Base-by-base conservation (phyloP, 23 red algal species). In the Rhodosorus marinus region DNA sequence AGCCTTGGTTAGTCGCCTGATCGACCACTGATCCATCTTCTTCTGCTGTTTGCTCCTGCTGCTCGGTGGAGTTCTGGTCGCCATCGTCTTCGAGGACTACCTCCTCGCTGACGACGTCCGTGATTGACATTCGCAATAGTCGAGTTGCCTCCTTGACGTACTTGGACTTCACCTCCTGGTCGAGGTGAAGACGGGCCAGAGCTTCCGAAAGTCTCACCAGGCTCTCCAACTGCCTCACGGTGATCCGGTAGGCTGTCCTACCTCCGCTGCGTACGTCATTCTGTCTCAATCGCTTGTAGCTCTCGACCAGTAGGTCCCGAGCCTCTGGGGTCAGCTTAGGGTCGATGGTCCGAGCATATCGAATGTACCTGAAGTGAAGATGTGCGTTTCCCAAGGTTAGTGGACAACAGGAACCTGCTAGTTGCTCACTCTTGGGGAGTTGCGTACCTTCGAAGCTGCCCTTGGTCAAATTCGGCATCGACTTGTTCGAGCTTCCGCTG, bases 191-290 rank as follows among this genome's bases (percentile, higher is more conserved):
- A 8, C 90, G 78, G 14, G 90, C 90, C 6, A 98, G 71, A 2
- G 90, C 90, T 48, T 98, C 90, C 25, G 90, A 98, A 26, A 98
- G 62, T 7, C 90, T 79, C 41, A 98, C 86, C 6, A 98, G 66
- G 40, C 66, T 75, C 64, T 98, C 90, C 31, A 98, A 46, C 50
- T 98, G 90, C n/a, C 90, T 79, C 17, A 98, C 90, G 41, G 90
- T 98, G 60, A 98, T 85, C 20, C 79, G 51, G 49, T 98, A 98
- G 2, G 90, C 76, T 31, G 64, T 45, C 6, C 75, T 31, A 4
- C 64, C 71, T 32, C 79, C 78, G 22, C 62, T 54, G 32, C 68
- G 62, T 20, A 70, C 58, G 52, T 98, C 90, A 27, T 65, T 70
- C 17, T 82, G 76, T 24, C 90, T 79, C 20, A 98, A 41, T 47